Percentiles rank a stretch among this genome's conserved stretches.
phyloP scores from a whole-genome alignment of 495 filamentous ascomycete species.

The Pseudevernia furfuracea region DNA sequence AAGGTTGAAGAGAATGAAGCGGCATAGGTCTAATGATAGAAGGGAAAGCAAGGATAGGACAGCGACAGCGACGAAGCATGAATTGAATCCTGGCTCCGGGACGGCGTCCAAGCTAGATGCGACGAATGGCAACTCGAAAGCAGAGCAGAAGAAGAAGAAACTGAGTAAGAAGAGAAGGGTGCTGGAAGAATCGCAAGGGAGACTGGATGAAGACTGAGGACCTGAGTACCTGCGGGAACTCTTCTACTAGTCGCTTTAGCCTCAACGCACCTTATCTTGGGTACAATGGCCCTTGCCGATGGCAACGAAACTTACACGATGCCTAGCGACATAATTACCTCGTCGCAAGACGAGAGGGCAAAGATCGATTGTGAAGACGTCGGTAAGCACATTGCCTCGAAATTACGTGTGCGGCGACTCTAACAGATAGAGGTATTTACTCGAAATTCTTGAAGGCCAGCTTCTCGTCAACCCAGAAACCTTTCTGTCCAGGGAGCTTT shows the following conservation, averaged over 20 bases:
- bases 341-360: background rate
- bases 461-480: too few relatives aligned
- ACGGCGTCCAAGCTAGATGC: background rate
- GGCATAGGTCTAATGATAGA: background rate
- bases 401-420: background rate
- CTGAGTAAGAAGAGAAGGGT: constrained; percentile 2
- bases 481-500: too few relatives aligned
- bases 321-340: background rate
- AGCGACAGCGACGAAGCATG: background rate
- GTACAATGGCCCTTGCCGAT: background rate
- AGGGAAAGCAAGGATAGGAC: background rate
- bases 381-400: background rate
- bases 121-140: background rate
- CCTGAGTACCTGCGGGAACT: background rate
- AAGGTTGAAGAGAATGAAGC: background rate
- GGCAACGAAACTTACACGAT: background rate
- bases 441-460: too few relatives aligned
- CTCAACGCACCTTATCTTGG: background rate
- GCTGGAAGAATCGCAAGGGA: too few relatives aligned
- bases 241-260: too few relatives aligned
- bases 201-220: background rate
- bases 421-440: background rate
- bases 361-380: background rate
- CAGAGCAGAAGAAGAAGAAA: background rate
- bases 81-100: background rate